Conservation (phyloP, 371 early-diverging fungal genomes). For the Saksenaea oblongispora region DNA sequence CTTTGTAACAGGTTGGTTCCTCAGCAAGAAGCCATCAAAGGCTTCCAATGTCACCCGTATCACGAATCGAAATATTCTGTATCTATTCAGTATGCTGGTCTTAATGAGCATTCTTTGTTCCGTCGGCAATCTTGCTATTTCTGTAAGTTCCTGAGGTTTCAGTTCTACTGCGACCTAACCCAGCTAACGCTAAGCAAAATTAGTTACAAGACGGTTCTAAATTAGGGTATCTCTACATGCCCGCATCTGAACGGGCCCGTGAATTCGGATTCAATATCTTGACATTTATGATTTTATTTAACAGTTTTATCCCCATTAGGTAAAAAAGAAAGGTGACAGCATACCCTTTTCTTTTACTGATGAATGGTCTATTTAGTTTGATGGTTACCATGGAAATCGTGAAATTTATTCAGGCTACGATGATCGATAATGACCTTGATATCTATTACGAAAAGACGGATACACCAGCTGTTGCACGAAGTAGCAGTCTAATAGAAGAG, state of each 20-base stretch:
- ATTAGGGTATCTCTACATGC: conserved; percentile 35
- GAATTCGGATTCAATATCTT: conserved; percentile 73
- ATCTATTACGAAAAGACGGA: conserved; percentile 84
- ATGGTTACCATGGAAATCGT: conserved; percentile 93
- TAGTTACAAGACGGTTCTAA: conserved; percentile 18
- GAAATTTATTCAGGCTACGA: conserved; percentile 76
- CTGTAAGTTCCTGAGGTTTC: conserved; percentile 20
- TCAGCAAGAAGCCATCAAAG: conserved; percentile 51
- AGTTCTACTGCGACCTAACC: background rate
- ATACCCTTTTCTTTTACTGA: background rate
- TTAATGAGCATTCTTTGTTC: conserved; percentile 85
- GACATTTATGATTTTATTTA: conserved; percentile 87
- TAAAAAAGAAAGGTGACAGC: conserved; percentile 14
- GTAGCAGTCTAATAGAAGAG: conserved; percentile 92
- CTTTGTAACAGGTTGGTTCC: background rate
- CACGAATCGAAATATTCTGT: conserved; percentile 92
- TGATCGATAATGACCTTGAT: conserved; percentile 84
- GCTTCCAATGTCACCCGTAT: conserved; percentile 73
- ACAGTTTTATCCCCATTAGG: conserved; percentile 91
- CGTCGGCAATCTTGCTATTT: conserved; percentile 64
- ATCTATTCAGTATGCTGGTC: conserved; percentile 85
- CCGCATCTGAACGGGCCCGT: conserved; percentile 24
- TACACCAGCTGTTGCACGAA: conserved; percentile 86
- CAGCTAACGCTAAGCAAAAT: background rate
- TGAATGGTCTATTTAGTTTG: conserved; percentile 48